Evolutionary conservation across 2,329 filamentous ascomycete species (phyloP).

Genomic region (Aspergillus costaricaensis): DNA sequence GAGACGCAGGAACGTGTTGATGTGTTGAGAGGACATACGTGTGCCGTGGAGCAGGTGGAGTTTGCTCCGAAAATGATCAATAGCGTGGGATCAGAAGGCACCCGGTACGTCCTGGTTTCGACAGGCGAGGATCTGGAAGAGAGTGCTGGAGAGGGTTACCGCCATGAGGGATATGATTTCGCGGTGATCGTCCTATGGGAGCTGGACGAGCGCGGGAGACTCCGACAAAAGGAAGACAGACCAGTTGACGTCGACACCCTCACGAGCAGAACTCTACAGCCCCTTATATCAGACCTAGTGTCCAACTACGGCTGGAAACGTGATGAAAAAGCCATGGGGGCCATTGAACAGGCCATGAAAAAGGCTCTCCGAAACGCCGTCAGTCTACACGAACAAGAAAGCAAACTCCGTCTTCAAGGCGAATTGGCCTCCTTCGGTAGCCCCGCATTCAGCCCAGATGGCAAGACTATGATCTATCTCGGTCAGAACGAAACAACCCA

Average conservation of each 20-base stretch:
- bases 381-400: neutral
- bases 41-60: neutral
- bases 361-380: neutral
- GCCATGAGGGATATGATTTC: neutral
- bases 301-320: neutral
- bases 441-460: slow-evolving; percentile 5
- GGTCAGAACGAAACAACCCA: slow-evolving; percentile 3
- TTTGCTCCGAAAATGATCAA: neutral
- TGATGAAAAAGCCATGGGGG: neutral
- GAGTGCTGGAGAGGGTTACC: neutral
- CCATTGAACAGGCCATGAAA: neutral
- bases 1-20: slow-evolving; percentile 2
- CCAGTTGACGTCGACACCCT: neutral
- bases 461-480: slow-evolving; percentile 10
- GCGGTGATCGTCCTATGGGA: neutral
- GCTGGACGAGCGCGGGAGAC: neutral
- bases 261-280: neutral
- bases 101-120: neutral
- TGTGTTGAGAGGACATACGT: neutral
- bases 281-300: neutral
- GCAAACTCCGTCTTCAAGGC: slow-evolving; percentile 2
- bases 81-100: neutral
- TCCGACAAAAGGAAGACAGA: neutral
- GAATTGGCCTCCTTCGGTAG: slow-evolving; percentile 7
- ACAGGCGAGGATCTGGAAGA: neutral